Evolutionary conservation across 2,329 filamentous ascomycete genomes (phyloP), one percentile per base, ranked within the genome.

Genomic region (Trichoderma asperellum): DNA sequence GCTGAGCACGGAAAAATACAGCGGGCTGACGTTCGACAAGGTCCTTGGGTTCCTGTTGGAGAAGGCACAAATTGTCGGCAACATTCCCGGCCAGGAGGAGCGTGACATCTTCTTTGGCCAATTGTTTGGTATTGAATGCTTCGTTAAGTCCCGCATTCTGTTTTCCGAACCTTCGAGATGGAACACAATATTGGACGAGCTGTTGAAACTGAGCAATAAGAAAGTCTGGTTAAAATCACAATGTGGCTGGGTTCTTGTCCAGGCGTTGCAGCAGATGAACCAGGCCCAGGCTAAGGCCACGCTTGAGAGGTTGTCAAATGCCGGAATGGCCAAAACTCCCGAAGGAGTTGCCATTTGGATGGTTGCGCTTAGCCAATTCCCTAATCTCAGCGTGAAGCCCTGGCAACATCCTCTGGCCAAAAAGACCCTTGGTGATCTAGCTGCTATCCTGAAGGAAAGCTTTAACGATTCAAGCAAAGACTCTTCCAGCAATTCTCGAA

Each of bases 331-430:
- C 10, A 91, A 91, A 78, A 95, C 94, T 0, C 91, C 94, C 0
- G 95, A 98, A 77, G 95, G 94, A 7, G 89, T 97, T 27, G 93
- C 93, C 0, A 88, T 97, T 68, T 98, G 94, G 94, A 83, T 98
- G 37, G 87, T 88, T 5, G 87, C 91, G 1, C 85, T 87, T 71
- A 86, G 87, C 63, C 82, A 82, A 24, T 93, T 92, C 74, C 87
- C 91, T 0, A 82, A 86, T 8, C 83, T 91, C 67, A 87, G 88
- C 61, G 83, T 86, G 32, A 89, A 91, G 72, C 85, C 92, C 2
- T 97, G 94, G 94, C 86, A 88, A 61, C 89, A 96, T 75, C 94
- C 94, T 2, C 79, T 97, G 58, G 87, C 88, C 18, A 83, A 85
- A 4, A 89, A 91, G 72, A 90, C 94, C 63, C 84, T 92, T 27